Conservation (phyloP, 345 rosid species). For the Lumnitzera littorea region DNA sequence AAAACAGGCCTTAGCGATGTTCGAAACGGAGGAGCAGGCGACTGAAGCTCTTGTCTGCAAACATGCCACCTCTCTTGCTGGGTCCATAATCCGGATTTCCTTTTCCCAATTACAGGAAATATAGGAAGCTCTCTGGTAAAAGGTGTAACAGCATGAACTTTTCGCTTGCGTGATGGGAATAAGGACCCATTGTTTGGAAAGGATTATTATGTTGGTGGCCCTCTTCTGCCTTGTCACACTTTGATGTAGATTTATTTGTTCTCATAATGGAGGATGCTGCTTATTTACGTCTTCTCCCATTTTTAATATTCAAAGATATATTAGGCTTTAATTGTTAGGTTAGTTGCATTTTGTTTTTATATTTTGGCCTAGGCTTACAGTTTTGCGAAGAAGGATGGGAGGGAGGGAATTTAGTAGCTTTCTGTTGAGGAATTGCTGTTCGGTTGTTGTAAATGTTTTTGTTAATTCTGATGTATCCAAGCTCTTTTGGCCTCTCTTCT, state of each 20-base stretch:
- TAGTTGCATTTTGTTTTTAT: too few species aligned
- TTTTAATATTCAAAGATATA: too few species aligned
- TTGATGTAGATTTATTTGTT: constrained; percentile 12
- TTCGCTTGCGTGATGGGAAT: neutral
- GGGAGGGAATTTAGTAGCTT: too few species aligned
- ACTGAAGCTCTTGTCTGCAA: constrained; percentile 89
- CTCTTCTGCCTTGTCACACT: neutral
- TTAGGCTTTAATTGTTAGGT: too few species aligned
- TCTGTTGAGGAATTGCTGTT: too few species aligned
- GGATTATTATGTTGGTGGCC: constrained; percentile 6
- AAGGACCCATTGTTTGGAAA: neutral
- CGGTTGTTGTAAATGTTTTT: too few species aligned
- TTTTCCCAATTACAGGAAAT: constrained; percentile 93
- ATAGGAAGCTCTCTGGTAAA: constrained; percentile 12
- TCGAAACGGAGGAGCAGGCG: constrained; percentile 86
- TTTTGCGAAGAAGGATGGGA: too few species aligned
- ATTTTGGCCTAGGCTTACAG: too few species aligned
- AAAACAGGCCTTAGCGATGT: constrained; percentile 80
- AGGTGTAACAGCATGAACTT: neutral
- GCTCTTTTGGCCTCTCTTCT: constrained; percentile 5
- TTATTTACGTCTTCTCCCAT: too few species aligned
- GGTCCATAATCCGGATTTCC: constrained; percentile 83
- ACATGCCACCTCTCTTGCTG: constrained; percentile 77
- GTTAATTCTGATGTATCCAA: constrained; percentile 15
- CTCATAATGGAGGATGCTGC: neutral